Evolutionary conservation across 176 grass and related monocot species (phyloP), one percentile per base, ranked within the genome.

Genomic region (Carex littledalei): DNA sequence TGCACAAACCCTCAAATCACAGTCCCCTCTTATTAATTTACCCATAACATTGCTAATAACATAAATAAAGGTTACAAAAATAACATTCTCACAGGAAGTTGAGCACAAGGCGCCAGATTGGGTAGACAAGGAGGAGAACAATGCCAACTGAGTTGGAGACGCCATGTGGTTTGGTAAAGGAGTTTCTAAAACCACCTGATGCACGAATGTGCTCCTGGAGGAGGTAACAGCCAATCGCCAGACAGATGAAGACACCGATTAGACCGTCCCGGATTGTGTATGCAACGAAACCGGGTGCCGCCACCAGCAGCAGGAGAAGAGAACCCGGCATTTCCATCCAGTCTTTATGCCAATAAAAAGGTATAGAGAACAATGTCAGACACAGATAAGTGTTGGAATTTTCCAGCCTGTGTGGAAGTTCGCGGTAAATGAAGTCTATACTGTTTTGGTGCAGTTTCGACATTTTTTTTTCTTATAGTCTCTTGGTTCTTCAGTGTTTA

Each of bases 141-240:
- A 98, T 98, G 86, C 96, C 93, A 1, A 94, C 50, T 49, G 63
- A 73, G 91, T 98, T 98, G 3, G 93, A 98, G 11, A 93, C 81
- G 1, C 96, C 96, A 56, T 95, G 87, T 32, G 88, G 54, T 88
- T 84, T 94, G 34, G 59, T 93, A 88, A 98, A 93, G 78, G 96
- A 92, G 54, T 92, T 89, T 68, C 91, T 94, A 73, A 98, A 93
- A 56, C 96, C 96, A 0, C 93, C 95, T 0, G 93, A 92, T 39
- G 91, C 93, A 37, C 81, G 87, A 83, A 98, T 89, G 88, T 98
- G 96, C 76, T 98, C 96, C 43, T 93, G 91, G 34, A 98, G 88
- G 53, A 98, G 88, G 89, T 98, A 98, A 70, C 96, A 98, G 1
- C 91, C 96, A 9, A 98, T 95, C 17, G 11, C 18, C 7, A 98